These are phyloP conservation scores for Solanum peruvianum DNA, from an alignment of 257 asterid species.

Conservation along the genomic window DNA sequence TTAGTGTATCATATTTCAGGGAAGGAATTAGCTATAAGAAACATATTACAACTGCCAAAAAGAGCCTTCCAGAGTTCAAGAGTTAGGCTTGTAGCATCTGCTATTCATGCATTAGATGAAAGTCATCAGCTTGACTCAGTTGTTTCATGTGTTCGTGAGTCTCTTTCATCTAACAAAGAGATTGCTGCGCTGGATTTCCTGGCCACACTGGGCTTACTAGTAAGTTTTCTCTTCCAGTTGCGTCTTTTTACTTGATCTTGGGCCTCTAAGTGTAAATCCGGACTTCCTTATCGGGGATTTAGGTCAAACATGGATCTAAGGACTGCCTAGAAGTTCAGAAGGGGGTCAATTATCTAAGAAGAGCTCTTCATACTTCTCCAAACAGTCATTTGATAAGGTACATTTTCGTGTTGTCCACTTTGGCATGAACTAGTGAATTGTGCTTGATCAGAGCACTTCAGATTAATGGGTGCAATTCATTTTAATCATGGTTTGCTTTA, in stretches of 20 bases:
- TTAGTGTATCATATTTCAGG: conserved; percentile 64
- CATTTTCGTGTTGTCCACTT: background rate
- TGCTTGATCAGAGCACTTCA: background rate
- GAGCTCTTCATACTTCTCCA: conserved; percentile 82
- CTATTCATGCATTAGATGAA: conserved; percentile 68
- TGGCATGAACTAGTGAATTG: background rate
- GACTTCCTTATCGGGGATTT: conserved; percentile 14
- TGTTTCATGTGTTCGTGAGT: conserved; percentile 61
- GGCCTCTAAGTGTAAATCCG: background rate
- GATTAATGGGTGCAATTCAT: background rate
- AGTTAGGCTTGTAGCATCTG: conserved; percentile 53
- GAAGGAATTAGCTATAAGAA: conserved; percentile 50
- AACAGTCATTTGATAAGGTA: conserved; percentile 66
- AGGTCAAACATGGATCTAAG: conserved; percentile 53
- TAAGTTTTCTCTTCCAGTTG: conserved; percentile 27
- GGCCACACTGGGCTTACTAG: conserved; percentile 64
- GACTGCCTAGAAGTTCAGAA: conserved; percentile 47
- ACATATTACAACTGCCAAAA: conserved; percentile 78
- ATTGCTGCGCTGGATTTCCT: conserved; percentile 56
- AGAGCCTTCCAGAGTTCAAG: conserved; percentile 54
- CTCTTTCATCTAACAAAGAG: conserved; percentile 44
- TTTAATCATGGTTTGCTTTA: background rate
- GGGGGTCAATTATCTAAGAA: conserved; percentile 73
- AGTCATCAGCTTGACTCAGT: conserved; percentile 57
- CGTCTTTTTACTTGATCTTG: background rate